These are phyloP conservation scores for Cymbidium sinense DNA, from an alignment of 106 monocot species.

Conservation along the genomic window DNA sequence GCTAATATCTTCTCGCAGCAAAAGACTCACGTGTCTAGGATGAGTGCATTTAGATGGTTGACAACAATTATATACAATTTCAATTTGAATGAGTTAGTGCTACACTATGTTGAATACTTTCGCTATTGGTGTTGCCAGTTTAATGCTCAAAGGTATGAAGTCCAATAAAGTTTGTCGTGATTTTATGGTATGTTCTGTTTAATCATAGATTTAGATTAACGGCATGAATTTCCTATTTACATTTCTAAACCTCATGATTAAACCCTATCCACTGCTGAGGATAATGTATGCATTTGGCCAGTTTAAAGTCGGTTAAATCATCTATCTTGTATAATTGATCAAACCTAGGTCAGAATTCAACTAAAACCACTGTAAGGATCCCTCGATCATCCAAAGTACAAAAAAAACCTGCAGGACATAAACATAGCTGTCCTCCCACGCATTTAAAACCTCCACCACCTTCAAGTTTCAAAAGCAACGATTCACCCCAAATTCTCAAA, in stretches of 20 bases:
- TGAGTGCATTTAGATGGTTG: too few relatives aligned
- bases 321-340: slow-evolving; percentile 1
- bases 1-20: neutral
- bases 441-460: neutral
- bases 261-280: neutral
- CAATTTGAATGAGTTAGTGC: neutral
- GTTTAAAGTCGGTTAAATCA: neutral
- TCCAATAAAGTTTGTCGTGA: neutral
- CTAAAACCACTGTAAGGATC: neutral
- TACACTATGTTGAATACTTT: neutral
- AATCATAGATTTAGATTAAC: neutral
- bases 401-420: neutral
- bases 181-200: neutral
- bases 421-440: neutral
- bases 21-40: neutral
- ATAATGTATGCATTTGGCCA: neutral
- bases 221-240: neutral
- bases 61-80: neutral
- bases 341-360: neutral
- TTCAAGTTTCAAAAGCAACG: neutral
- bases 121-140: neutral
- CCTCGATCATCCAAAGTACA: neutral
- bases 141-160: neutral
- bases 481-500: neutral
- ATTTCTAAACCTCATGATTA: neutral